phyloP scores from a whole-genome alignment of 2,329 filamentous ascomycete genomes.

The Aspergillus felis region DNA sequence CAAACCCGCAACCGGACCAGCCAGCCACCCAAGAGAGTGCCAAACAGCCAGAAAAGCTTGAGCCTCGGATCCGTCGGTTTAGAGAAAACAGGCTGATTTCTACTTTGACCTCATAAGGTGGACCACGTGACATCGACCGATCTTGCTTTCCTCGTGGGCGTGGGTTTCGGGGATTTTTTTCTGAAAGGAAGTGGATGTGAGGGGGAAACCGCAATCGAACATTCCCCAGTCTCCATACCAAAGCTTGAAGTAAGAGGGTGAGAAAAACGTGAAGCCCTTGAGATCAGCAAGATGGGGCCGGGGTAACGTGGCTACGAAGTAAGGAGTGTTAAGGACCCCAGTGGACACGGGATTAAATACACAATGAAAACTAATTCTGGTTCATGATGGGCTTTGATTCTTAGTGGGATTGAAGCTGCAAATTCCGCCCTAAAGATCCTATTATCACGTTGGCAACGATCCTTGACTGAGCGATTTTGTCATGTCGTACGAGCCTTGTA shows the following conservation, averaged over 20 bases:
- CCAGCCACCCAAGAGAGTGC: background rate
- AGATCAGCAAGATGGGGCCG: background rate
- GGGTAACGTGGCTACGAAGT: background rate
- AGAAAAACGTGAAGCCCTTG: background rate
- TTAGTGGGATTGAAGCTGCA: background rate
- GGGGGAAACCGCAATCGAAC: background rate
- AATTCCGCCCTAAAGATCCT: background rate
- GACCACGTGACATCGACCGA: background rate
- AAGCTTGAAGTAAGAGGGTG: background rate
- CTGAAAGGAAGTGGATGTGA: background rate
- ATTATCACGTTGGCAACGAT: background rate
- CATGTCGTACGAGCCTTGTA: background rate
- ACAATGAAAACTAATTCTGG: background rate
- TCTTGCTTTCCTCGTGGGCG: background rate
- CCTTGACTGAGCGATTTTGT: background rate
- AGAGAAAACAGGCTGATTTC: background rate
- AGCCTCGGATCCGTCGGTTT: background rate
- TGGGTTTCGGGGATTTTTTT: background rate
- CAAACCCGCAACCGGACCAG: background rate
- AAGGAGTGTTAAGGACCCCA: background rate
- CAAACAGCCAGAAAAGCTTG: background rate
- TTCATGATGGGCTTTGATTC: background rate
- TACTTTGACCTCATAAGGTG: background rate
- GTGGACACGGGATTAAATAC: background rate
- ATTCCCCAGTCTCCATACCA: background rate